These are phyloP conservation scores for Euphorbia celastroides DNA, from an alignment of 441 rosid species.

Conservation along the genomic window DNA sequence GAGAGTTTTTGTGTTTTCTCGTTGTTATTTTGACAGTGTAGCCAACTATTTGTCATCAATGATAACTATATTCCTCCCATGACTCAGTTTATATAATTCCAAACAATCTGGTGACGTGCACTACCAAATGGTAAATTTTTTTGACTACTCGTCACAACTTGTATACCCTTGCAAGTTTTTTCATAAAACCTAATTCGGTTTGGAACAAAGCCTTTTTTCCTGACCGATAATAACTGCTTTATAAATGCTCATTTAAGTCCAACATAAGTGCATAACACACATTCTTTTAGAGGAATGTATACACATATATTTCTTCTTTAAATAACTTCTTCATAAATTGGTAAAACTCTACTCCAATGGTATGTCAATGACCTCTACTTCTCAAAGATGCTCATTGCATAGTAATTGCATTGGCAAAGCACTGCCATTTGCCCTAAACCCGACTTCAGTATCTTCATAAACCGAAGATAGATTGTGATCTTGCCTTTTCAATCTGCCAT, in stretches of 20 bases:
- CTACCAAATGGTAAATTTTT: no score
- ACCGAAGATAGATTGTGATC: conserved; percentile 42
- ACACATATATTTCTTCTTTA: not conserved
- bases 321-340: not conserved
- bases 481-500: conserved; percentile 37
- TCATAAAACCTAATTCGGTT: not conserved
- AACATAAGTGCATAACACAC: conserved; percentile 1
- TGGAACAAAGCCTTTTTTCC: no score
- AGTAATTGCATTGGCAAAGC: conserved; percentile 54
- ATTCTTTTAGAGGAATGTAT: no score
- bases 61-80: not conserved
- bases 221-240: not conserved
- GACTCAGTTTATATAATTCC: not conserved
- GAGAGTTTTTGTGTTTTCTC: not conserved
- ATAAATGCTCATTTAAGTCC: not conserved
- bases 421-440: conserved; percentile 36
- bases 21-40: not conserved
- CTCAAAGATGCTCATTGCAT: conserved; percentile 44
- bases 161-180: no score
- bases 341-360: not conserved
- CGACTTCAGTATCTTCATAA: conserved; percentile 35
- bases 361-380: not conserved
- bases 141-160: no score
- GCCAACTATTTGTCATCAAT: not conserved
- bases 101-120: not conserved